Base-by-base conservation (phyloP, 768 basidiomycete species). In the Mycena latifolia region DNA sequence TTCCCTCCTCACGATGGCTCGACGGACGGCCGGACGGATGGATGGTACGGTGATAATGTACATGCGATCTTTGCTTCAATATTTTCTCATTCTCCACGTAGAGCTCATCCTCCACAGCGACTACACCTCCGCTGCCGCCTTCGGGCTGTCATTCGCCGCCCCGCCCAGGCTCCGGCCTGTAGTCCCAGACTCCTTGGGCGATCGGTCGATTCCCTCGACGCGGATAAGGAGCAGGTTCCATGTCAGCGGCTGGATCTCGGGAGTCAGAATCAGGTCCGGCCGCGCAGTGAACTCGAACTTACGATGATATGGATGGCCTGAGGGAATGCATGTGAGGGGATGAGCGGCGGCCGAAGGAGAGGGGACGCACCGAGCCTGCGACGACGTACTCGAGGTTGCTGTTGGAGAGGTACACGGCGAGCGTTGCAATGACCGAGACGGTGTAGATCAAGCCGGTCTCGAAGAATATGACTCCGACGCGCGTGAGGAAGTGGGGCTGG, bases 391-490 rank as follows among this genome's bases (percentile, higher is more conserved):
- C 35, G 14, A 65, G 57, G 22, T 50, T 48, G 25, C 64, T 65
- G 18, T 52, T 28, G 1, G 28, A 9, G 3, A 65, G 35, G 54
- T 65, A 65, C 10, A 65, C 47, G 1, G 45, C 64, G 22, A 65
- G 53, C 28, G 64, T 55, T 5, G 28, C 58, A 20, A 65, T 24
- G 33, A 65, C 8, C 9, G 63, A 59, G 17, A 65, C 52, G 1
- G 64, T 60, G 37, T 65, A 65, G n/a, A 65, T 47, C 20, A 65
- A 5, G 6, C 64, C 64, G 14, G 64, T 60, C 29, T 65, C 64
- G 25, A 65, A 60, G 18, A 65, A 65, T 55, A 60, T 55, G 2
- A 18, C 41, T 2, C 53, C 58, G 6, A 60, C 31, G n/a, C 46
- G 31, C 2, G 45, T 27, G 10, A 65, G 48, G 24, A 65, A 28